phyloP scores from a whole-genome alignment of 2,329 filamentous ascomycete species.

The Didymella arachidicola region DNA sequence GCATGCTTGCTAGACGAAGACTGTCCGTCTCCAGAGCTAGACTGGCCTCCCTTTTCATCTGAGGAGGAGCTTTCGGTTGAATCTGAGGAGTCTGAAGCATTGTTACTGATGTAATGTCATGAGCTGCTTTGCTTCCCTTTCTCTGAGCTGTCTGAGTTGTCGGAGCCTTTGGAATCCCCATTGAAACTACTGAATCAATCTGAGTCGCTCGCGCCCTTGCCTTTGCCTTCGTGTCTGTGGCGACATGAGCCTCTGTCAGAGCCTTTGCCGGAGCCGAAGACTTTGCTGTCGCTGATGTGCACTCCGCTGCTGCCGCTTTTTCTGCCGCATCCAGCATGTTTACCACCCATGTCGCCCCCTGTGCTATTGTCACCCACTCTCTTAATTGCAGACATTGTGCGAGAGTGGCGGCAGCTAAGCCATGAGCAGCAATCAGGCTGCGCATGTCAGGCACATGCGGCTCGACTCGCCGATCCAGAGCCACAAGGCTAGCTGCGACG shows the following conservation, averaged over 20 bases:
- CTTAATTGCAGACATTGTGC: slow-evolving; percentile 5
- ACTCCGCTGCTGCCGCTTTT: not conserved
- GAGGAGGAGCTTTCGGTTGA: not conserved
- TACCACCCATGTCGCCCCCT: not conserved
- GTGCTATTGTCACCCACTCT: slow-evolving; percentile 3
- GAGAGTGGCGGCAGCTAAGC: not conserved
- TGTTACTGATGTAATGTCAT: not conserved
- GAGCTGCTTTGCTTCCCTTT: not conserved
- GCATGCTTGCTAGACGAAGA: too few relatives aligned
- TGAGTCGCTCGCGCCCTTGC: not conserved
- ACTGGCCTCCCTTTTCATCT: not conserved
- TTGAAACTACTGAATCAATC: not conserved
- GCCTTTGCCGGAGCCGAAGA: not conserved
- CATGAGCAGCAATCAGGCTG: not conserved
- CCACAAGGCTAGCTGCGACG: slow-evolving; percentile 4
- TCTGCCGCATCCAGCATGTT: not conserved
- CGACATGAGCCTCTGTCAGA: not conserved
- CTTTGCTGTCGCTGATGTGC: not conserved
- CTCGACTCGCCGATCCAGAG: slow-evolving; percentile 7
- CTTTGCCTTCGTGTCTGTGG: not conserved
- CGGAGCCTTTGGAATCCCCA: not conserved
- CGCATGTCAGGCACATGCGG: not conserved
- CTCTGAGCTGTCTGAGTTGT: not conserved
- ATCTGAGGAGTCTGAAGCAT: not conserved
- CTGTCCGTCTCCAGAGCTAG: not conserved